Base-by-base conservation (phyloP, 148 eudicot genomes). In the Rhododendron molle region DNA sequence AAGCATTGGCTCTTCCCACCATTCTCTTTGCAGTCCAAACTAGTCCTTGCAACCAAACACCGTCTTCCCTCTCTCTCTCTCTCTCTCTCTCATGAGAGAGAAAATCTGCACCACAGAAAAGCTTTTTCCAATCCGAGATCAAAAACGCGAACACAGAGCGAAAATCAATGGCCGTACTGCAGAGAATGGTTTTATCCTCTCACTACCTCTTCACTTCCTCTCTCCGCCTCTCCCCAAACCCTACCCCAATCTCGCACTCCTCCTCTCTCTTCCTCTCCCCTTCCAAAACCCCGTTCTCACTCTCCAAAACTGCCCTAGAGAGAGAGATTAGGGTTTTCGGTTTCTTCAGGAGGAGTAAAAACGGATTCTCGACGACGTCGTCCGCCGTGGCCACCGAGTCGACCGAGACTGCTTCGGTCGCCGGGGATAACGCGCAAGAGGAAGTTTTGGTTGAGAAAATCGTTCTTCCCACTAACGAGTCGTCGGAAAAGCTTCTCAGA, bases 401-500 rank as follows among this genome's bases (percentile, higher is more conserved):
- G 2, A 13, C 76, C 3, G 89, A 86, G 30, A 71, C 85, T 23
- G 62, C 83, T 32, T 80, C 58, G 3, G 52, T 52, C 79, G 52
- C 34, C 32, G 88, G 85, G 32, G 87, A 85, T 38, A 54, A 82
- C 54, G 91, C 76, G 69, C 92, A 86, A 40, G 90, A 84, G 36
- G 91, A 88, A 58, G 65, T 21, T 0, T 65, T 32, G 23, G 43
- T 44, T 40, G 86, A 88, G 21, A 92, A 84, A 82, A 50, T 95
- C 28, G 94, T 93, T 62, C 93, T 97, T 76, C 99, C 99, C 43
- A 93, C 98, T 34, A 95, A 95, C 78, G 88, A 95, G 23, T 94
- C 98, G 8, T 94, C 97, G 4, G 90, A 90, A 44, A 81, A 67
- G 43, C 96, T 97, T 30, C 91, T 97, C 69, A 88, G 91, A 76